Evolutionary conservation across 1,284 basidiomycete genomes (phyloP).

Genomic region (Naganishia cerealis): DNA sequence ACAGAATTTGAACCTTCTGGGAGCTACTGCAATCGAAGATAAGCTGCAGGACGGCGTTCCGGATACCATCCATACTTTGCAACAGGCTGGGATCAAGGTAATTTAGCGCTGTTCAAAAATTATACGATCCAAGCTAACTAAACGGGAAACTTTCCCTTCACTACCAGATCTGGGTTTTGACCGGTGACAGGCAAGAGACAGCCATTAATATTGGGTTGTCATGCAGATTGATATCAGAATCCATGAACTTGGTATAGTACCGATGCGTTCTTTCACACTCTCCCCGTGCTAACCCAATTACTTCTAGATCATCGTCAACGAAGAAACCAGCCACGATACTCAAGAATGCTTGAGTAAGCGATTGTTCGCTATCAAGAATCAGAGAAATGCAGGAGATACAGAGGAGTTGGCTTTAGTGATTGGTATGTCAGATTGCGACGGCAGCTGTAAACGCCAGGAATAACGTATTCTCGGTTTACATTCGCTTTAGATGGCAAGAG

Average conservation of each 20-base stretch:
- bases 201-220: slow-evolving; percentile 99
- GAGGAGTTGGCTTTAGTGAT: slow-evolving; percentile 95
- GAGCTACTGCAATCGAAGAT: slow-evolving; percentile 97
- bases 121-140: slow-evolving; percentile 13
- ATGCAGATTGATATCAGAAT: slow-evolving; percentile 93
- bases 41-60: slow-evolving; percentile 98
- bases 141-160: slow-evolving; percentile 7
- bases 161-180: slow-evolving; percentile 86
- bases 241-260: slow-evolving; percentile 84
- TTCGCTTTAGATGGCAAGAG: slow-evolving; percentile 80
- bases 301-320: slow-evolving; percentile 86
- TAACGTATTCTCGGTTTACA: no score
- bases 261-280: background rate
- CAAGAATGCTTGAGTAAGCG: slow-evolving; percentile 86
- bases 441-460: background rate
- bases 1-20: slow-evolving; percentile 84
- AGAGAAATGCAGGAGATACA: slow-evolving; percentile 81
- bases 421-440: slow-evolving; percentile 59
- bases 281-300: background rate
- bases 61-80: slow-evolving; percentile 94
- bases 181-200: slow-evolving; percentile 96
- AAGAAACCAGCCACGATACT: slow-evolving; percentile 78
- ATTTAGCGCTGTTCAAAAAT: slow-evolving; percentile 29
- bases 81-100: slow-evolving; percentile 95
- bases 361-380: slow-evolving; percentile 86